Evolutionary conservation across 202 grass and related monocot species (phyloP), one percentile per base, ranked within the genome.

Genomic region (Digitaria exilis): DNA sequence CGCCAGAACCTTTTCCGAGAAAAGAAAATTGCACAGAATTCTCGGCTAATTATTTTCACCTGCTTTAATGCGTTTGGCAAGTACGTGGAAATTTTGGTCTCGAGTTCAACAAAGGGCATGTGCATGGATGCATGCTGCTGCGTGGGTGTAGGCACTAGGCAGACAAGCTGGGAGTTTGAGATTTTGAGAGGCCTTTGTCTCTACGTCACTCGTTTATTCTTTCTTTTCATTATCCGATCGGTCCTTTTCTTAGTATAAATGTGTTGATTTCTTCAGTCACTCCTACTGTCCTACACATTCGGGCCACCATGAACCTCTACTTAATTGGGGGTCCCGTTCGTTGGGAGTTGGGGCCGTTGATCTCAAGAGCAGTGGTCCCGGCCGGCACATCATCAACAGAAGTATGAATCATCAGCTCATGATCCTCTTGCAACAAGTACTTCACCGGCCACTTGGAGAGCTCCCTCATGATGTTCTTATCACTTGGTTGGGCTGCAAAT

Each of bases 331-430:
- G 45, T 79, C 61, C 48, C 29, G 12, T 13, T 82, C 42, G 30
- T 87, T 32, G 85, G 78, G 78, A 87, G 34, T 6, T 71, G 79
- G 26, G 46, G 56, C 67, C 80, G 75, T 64, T 74, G 66, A 84
- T 88, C 80, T 83, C 86, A 57, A 80, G 59, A 79, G 32, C 5
- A 57, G 68, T 88, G 80, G 86, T 84, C 80, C 75, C 41, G 9
- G 29, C 75, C 49, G 29, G 65, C 65, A 72, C 61, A 54, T 32
- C 13, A 35, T 28, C 74, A 56, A 21, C 44, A 34, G 35, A 55
- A 35, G 5, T 52, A 31, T 17, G 61, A n/a, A 50, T 74, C 69
- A 57, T 37, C 43, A 1, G 13, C 58, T 59, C 17, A 59, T 81
- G 61, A 81, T 81, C 52, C 50, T 37, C 34, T 10, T 18, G 19